Percentiles rank a stretch among this genome's conserved stretches.
Evolutionary conservation across 495 filamentous ascomycete genomes (phyloP).

Genomic region (Tuber borchii): DNA sequence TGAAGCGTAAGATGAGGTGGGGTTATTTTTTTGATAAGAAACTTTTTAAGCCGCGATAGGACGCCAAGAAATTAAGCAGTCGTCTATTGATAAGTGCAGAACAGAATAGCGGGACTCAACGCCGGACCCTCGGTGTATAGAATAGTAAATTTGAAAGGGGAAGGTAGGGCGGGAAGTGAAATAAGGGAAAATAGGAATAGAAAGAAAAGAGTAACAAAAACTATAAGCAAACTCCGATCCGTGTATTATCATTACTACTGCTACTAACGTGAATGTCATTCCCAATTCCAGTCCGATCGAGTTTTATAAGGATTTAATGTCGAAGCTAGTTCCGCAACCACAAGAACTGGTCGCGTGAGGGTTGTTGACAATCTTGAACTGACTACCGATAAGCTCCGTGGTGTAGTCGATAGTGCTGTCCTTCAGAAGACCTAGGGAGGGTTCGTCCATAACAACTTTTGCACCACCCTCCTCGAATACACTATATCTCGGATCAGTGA

Average conservation of each 20-base stretch:
- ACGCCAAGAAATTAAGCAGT: neutral
- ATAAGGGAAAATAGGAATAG: neutral
- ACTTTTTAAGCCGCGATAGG: neutral
- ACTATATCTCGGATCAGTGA: neutral
- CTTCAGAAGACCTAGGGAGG: constrained; percentile 80
- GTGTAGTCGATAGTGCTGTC: constrained; percentile 94
- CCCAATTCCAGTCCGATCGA: neutral
- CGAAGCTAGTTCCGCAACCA: constrained; percentile 96
- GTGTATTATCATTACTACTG: neutral
- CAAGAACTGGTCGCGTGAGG: constrained; percentile 86
- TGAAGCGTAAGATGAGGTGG: neutral
- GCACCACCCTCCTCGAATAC: constrained; percentile 52
- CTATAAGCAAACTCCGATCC: neutral
- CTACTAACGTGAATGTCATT: neutral
- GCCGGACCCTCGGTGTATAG: neutral
- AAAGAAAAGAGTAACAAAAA: neutral
- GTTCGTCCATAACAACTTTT: constrained; percentile 81
- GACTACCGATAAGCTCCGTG: constrained; percentile 92
- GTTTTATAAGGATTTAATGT: constrained; percentile 55
- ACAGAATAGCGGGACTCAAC: neutral
- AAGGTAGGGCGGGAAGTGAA: neutral
- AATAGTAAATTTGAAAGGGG: neutral
- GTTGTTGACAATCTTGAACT: constrained; percentile 94
- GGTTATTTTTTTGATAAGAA: neutral
- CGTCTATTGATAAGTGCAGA: neutral